A percentile compares a stretch with the other conserved stretches of the same genome.
These are phyloP conservation scores for Thyridium curvatum DNA, from an alignment of 2,329 filamentous ascomycete species.

Conservation along the genomic window DNA sequence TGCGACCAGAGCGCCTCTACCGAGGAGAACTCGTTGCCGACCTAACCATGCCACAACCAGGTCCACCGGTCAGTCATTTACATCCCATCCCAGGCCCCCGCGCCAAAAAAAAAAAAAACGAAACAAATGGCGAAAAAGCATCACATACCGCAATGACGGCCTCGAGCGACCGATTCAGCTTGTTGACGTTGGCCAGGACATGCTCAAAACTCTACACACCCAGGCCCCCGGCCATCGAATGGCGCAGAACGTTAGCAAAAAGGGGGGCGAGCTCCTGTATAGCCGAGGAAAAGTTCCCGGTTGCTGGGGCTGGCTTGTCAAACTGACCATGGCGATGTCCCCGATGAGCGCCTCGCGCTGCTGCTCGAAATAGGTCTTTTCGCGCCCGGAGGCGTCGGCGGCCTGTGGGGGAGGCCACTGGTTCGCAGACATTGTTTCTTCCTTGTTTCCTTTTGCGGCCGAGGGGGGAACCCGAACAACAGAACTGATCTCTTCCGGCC, in stretches of 20 bases:
- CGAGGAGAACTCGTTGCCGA: slow-evolving; percentile 95
- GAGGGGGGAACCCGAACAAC: too few relatives aligned
- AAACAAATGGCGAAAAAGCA: not conserved
- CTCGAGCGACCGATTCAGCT: slow-evolving; percentile 85
- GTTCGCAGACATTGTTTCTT: not conserved
- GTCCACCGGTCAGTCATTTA: too few relatives aligned
- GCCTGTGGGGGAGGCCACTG: not conserved
- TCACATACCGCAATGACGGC: slow-evolving; percentile 76
- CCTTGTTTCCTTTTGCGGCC: too few relatives aligned
- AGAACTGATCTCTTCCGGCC: too few relatives aligned
- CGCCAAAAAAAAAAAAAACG: not conserved
- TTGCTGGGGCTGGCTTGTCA: too few relatives aligned
- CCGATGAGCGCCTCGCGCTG: slow-evolving; percentile 66
- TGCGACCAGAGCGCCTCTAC: slow-evolving; percentile 96
- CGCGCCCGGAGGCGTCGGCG: slow-evolving; percentile 15
- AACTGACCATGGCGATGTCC: slow-evolving; percentile 64
- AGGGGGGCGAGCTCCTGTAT: too few relatives aligned
- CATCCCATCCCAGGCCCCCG: not conserved
- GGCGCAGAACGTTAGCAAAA: not conserved
- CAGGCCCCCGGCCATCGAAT: too few relatives aligned
- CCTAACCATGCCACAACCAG: slow-evolving; percentile 41
- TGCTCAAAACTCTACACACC: slow-evolving; percentile 67
- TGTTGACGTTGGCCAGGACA: slow-evolving; percentile 93
- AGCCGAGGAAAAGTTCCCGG: too few relatives aligned
- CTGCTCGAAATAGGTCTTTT: slow-evolving; percentile 66